Conservation (phyloP, 176 grass and related monocot species). For the Zoysia japonica region DNA sequence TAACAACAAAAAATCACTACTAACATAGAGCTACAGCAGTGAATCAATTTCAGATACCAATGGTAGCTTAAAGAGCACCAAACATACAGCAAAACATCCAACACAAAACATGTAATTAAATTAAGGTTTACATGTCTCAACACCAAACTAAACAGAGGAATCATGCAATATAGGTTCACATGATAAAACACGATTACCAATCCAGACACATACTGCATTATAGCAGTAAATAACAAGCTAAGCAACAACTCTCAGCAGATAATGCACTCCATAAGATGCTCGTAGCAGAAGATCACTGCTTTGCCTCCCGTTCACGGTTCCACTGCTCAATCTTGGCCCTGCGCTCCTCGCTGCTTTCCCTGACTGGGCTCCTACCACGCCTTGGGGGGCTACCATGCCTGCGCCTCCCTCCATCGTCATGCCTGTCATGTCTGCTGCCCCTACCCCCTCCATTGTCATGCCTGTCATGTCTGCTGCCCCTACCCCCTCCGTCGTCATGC, state of each 20-base stretch:
- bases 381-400: slow-evolving; percentile 55
- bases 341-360: slow-evolving; percentile 67
- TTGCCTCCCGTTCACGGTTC: slow-evolving; percentile 69
- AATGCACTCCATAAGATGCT: too few relatives aligned
- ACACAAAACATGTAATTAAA: slow-evolving; percentile 23
- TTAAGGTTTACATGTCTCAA: slow-evolving; percentile 10
- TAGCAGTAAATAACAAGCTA: not conserved
- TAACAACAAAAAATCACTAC: too few relatives aligned
- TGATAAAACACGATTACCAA: not conserved
- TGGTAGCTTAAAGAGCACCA: not conserved
- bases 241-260: not conserved
- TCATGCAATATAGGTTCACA: not conserved
- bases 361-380: slow-evolving; percentile 56
- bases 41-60: not conserved
- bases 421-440: slow-evolving; percentile 54
- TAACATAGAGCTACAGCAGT: not conserved
- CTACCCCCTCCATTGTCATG: slow-evolving; percentile 32
- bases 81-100: slow-evolving; percentile 1
- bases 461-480: slow-evolving; percentile 52
- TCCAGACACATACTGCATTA: not conserved
- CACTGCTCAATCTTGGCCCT: slow-evolving; percentile 78
- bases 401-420: slow-evolving; percentile 53
- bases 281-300: slow-evolving; percentile 26
- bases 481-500: not conserved
- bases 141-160: slow-evolving; percentile 3